Percentiles rank a stretch among this genome's conserved stretches.
These are phyloP conservation scores for Penicillium cinerascens DNA, from an alignment of 495 filamentous ascomycete species.

Conservation along the genomic window DNA sequence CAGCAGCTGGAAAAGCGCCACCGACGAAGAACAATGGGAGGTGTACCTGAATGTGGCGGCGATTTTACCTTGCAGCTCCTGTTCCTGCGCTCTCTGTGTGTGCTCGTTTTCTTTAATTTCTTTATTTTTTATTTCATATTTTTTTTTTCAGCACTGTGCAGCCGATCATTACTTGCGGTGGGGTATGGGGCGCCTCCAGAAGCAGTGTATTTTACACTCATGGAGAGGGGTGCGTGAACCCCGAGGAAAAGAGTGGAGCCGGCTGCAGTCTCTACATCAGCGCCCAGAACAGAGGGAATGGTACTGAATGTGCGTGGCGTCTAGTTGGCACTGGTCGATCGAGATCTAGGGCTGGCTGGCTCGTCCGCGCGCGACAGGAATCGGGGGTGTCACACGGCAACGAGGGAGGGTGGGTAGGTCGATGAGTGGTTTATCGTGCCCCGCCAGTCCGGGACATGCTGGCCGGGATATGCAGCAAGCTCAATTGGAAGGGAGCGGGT, in stretches of 20 bases:
- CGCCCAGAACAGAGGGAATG: conserved; percentile 6
- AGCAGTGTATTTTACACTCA: not conserved
- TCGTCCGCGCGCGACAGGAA: not conserved
- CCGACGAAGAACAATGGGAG: not conserved
- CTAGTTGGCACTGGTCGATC: conserved; percentile 13
- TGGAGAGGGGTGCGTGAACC: not conserved
- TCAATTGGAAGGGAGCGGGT: not conserved
- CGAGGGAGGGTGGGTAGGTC: conserved; percentile 1
- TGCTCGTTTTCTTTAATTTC: not conserved
- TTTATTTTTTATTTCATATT: conserved; percentile 8
- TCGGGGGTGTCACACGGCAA: not conserved
- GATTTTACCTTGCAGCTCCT: not conserved
- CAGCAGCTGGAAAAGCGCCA: not conserved
- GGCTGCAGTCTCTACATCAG: not conserved
- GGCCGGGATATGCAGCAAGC: not conserved
- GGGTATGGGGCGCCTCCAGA: not conserved
- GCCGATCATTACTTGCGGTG: conserved; percentile 21
- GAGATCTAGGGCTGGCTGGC: conserved; percentile 2
- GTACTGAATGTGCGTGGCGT: conserved; percentile 13
- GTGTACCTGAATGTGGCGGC: not conserved
- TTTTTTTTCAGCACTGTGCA: not conserved
- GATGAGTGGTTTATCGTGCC: not conserved
- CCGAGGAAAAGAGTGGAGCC: conserved; percentile 11
- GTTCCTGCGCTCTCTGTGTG: not conserved
- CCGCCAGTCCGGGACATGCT: not conserved